phyloP scores from a whole-genome alignment of 2,329 filamentous ascomycete genomes.

The Macrophomina tecta region DNA sequence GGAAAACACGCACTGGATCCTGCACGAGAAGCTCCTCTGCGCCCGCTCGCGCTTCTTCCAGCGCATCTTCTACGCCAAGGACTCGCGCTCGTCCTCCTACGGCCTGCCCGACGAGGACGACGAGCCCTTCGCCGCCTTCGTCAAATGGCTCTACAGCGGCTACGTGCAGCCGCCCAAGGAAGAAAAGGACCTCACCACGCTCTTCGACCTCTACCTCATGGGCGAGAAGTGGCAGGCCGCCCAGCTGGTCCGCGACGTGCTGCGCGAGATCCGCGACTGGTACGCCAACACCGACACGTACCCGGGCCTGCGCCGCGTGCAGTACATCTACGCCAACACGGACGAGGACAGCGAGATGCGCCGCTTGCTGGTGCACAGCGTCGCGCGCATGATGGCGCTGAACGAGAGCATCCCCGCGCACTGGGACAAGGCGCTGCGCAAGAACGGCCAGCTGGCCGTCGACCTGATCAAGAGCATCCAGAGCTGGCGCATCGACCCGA shows the following conservation, averaged over 20 bases:
- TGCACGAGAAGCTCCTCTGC: slow-evolving; percentile 63
- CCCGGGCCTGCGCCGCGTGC: slow-evolving; percentile 59
- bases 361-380: slow-evolving; percentile 55
- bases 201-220: slow-evolving; percentile 63
- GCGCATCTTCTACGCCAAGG: slow-evolving; percentile 55
- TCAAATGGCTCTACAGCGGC: slow-evolving; percentile 60
- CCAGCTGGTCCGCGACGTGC: slow-evolving; percentile 54
- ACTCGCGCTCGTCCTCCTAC: slow-evolving; percentile 40
- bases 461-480: slow-evolving; percentile 61
- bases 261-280: slow-evolving; percentile 57
- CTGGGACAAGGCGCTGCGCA: slow-evolving; percentile 61
- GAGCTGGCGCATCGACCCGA: slow-evolving; percentile 59
- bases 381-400: slow-evolving; percentile 58
- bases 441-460: slow-evolving; percentile 62
- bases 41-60: slow-evolving; percentile 61
- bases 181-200: slow-evolving; percentile 56
- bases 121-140: slow-evolving; percentile 57
- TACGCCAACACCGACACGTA: slow-evolving; percentile 61
- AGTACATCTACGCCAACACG: slow-evolving; percentile 59
- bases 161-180: slow-evolving; percentile 54
- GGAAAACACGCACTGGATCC: slow-evolving; percentile 61
- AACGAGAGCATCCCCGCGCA: slow-evolving; percentile 57
- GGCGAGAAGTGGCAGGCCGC: slow-evolving; percentile 59
- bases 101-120: slow-evolving; percentile 61
- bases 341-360: slow-evolving; percentile 54